Conservation (phyloP, 768 basidiomycete genomes). For the Hirschioporus abietinus region DNA sequence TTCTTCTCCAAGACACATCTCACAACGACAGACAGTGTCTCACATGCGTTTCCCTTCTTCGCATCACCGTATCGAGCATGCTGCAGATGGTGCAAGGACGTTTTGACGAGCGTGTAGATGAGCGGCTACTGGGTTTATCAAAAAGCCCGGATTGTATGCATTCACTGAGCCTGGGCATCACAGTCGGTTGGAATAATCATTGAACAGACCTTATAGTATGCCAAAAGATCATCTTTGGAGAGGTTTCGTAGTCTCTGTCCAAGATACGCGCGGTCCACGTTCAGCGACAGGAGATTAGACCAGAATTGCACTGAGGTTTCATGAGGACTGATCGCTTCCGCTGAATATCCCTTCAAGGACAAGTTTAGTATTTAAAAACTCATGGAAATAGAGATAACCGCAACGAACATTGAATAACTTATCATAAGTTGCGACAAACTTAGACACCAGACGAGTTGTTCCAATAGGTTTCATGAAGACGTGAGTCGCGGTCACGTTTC, state of each 20-base stretch:
- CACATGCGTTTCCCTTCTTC: conserved; percentile 40
- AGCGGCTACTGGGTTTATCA: conserved; percentile 40
- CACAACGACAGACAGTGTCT: conserved; percentile 43
- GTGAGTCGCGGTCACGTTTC: not conserved
- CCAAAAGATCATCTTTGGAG: conserved; percentile 46
- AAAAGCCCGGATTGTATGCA: conserved; percentile 12
- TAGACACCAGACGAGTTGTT: conserved; percentile 25
- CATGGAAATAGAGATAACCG: conserved; percentile 3
- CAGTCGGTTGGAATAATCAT: not conserved
- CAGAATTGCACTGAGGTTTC: conserved; percentile 45
- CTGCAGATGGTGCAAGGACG: conserved; percentile 37
- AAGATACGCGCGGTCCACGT: conserved; percentile 45
- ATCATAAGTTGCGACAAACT: conserved; percentile 40
- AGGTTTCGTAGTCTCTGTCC: conserved; percentile 33
- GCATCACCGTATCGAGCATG: conserved; percentile 31
- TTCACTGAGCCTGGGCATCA: not conserved
- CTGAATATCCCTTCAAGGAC: conserved; percentile 33
- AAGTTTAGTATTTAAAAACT: not conserved
- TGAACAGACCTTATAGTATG: conserved; percentile 42
- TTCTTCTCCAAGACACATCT: conserved; percentile 51
- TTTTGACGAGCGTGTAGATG: conserved; percentile 40
- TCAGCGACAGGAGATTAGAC: conserved; percentile 45
- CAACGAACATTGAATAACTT: conserved; percentile 41
- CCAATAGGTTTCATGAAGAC: not conserved
- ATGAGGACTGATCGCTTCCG: conserved; percentile 39